These are phyloP conservation scores for Botrytis tulipae DNA, from an alignment of 2,329 filamentous ascomycete genomes.

Conservation along the genomic window DNA sequence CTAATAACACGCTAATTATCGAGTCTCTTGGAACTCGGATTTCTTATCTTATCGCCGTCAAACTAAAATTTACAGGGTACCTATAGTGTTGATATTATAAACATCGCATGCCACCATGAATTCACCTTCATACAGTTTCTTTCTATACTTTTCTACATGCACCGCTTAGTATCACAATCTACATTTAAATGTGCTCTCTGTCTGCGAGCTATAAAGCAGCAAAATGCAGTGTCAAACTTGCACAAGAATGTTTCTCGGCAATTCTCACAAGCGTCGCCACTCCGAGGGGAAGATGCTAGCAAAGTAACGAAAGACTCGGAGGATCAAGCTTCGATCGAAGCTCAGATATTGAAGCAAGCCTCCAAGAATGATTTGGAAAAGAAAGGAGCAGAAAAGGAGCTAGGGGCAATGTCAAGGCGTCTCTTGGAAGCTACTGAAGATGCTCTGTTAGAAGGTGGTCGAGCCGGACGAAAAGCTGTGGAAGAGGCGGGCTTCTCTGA, in stretches of 20 bases:
- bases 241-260: constrained; percentile 15
- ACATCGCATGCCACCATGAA: not conserved
- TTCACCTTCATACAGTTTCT: not conserved
- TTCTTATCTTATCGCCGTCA: constrained; percentile 16
- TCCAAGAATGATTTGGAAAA: constrained; percentile 7
- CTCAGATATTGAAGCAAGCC: constrained; percentile 19
- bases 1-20: not conserved
- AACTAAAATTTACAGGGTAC: constrained; percentile 4
- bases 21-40: not conserved
- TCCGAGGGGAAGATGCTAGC: constrained; percentile 21
- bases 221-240: constrained; percentile 28
- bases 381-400: constrained; percentile 22
- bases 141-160: constrained; percentile 34
- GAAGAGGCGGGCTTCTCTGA: constrained; percentile 63
- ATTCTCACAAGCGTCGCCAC: constrained; percentile 34
- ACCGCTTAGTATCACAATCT: constrained; percentile 26
- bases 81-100: not conserved
- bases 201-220: constrained; percentile 30
- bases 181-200: constrained; percentile 33
- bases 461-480: constrained; percentile 56
- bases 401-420: constrained; percentile 51
- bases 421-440: constrained; percentile 64
- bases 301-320: constrained; percentile 23
- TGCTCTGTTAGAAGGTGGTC: constrained; percentile 56
- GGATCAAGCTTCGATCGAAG: constrained; percentile 24